Evolutionary conservation across 129 eudicot species (phyloP).

Genomic region (Heracleum sosnowskyi): DNA sequence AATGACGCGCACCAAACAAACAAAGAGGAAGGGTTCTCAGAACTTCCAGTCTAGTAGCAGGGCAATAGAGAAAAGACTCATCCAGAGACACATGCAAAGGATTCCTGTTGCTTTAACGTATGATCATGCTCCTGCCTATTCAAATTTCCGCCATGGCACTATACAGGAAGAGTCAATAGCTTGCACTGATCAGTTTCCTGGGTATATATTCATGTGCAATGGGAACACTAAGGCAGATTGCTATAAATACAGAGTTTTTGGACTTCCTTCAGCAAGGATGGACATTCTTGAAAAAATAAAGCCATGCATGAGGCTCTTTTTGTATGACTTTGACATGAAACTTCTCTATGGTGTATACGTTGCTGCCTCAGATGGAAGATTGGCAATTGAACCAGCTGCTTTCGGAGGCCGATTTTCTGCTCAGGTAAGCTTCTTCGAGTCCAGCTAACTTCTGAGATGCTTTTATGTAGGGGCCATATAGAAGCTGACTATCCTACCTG

Average conservation of each 20-base stretch:
- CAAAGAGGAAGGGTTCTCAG: neutral
- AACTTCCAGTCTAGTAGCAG: slow-evolving; percentile 10
- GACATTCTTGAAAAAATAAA: slow-evolving; percentile 13
- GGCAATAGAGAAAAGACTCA: slow-evolving; percentile 9
- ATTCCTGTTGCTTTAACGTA: neutral
- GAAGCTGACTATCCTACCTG: neutral
- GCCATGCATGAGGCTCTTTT: slow-evolving; percentile 20
- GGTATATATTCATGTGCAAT: slow-evolving; percentile 30
- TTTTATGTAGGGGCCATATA: neutral
- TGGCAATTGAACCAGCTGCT: slow-evolving; percentile 24
- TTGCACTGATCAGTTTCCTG: slow-evolving; percentile 14
- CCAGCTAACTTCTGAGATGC: neutral
- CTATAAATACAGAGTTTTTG: slow-evolving; percentile 21
- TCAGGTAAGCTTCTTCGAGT: slow-evolving; percentile 12
- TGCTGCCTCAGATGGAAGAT: slow-evolving; percentile 19
- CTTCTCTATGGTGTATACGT: slow-evolving; percentile 20
- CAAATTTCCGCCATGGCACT: neutral
- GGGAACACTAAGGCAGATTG: slow-evolving; percentile 21
- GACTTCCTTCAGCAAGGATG: slow-evolving; percentile 16
- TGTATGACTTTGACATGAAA: slow-evolving; percentile 21
- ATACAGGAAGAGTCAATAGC: slow-evolving; percentile 1
- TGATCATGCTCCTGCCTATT: slow-evolving; percentile 1
- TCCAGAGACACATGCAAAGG: slow-evolving; percentile 8
- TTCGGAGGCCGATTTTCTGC: slow-evolving; percentile 28
- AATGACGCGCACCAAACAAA: neutral